Evolutionary conservation across 306 rosid species (phyloP).

Genomic region (Cicer yamashitae): DNA sequence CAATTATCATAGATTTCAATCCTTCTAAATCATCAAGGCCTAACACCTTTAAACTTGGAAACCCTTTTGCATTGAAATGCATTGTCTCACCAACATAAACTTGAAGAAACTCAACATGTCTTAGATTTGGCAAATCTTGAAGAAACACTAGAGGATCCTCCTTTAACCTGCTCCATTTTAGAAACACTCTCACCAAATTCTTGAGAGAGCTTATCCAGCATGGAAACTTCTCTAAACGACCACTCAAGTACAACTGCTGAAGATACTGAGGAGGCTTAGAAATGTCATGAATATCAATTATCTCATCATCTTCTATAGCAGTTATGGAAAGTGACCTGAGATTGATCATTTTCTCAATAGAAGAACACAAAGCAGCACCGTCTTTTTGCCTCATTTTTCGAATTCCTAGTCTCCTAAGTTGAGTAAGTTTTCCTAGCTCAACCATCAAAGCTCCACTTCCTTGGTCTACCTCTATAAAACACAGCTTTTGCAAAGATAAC

Average conservation of each 20-base stretch:
- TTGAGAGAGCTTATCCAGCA: constrained; percentile 51
- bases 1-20: constrained; percentile 50
- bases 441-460: constrained; percentile 47
- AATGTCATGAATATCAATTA: constrained; percentile 54
- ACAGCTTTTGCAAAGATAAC: constrained; percentile 61
- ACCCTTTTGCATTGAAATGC: constrained; percentile 57
- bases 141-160: constrained; percentile 56
- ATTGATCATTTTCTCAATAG: constrained; percentile 53
- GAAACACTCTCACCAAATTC: constrained; percentile 38
- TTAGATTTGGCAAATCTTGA: constrained; percentile 56
- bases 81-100: constrained; percentile 59
- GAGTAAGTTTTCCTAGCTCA: constrained; percentile 56
- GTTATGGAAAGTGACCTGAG: constrained; percentile 51
- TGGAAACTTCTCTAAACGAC: constrained; percentile 57
- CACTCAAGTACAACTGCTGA: constrained; percentile 48
- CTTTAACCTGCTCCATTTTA: constrained; percentile 55
- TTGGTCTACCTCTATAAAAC: constrained; percentile 59
- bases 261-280: constrained; percentile 56
- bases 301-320: constrained; percentile 49
- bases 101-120: constrained; percentile 59
- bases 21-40: constrained; percentile 65
- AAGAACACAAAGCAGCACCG: constrained; percentile 54
- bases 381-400: constrained; percentile 52
- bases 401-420: constrained; percentile 57
- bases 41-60: constrained; percentile 66